Evolutionary conservation across 345 rosid species (phyloP), one percentile per base, ranked within the genome.

Genomic region (Brassica carinata): DNA sequence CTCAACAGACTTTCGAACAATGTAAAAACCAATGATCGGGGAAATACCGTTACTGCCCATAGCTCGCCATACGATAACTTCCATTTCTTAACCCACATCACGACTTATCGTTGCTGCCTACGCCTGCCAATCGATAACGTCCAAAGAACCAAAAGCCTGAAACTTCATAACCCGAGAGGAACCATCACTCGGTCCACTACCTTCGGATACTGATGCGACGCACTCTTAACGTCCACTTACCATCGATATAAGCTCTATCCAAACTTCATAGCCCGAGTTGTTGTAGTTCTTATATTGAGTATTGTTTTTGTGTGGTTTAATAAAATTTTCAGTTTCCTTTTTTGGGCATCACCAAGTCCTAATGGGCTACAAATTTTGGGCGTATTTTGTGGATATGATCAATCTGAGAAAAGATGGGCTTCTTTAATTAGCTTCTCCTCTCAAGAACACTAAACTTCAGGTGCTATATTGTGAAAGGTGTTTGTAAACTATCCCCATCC

Each of bases 221-320:
- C 8, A 33, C 36, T 33, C 36, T 4, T 6, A 33, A 6, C 36
- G 7, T 5, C 23, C 23, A 19, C 36, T 33, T 33, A 5, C 36
- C 36, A 5, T 33, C 36, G 36, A 33, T 33, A 33, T 6, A 33
- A 33, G 36, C 36, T 33, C 36, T 5, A 33, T 5, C 29, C 29
- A 27, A 27, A 33, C 36, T 19, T 19, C 23, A 19, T 19, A 19
- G 0, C 23, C 23, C 23, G 5, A 45, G 4, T 45, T 45, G 55
- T 45, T 45, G 15, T 45, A 65, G 69, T 53, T 64, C 23, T 36
- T 78, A 64, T 30, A 64, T 64, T 78, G 76, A 36, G 2, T 36
- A 40, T 27, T 77, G 19, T 17, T 36, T 27, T 72, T 55, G 29
- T 64, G 69, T 18, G 18, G n/a, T 71, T 71, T 5, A 19, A 5